These are phyloP conservation scores for Aspergillus nanangensis DNA, from an alignment of 495 filamentous ascomycete genomes.

Conservation along the genomic window DNA sequence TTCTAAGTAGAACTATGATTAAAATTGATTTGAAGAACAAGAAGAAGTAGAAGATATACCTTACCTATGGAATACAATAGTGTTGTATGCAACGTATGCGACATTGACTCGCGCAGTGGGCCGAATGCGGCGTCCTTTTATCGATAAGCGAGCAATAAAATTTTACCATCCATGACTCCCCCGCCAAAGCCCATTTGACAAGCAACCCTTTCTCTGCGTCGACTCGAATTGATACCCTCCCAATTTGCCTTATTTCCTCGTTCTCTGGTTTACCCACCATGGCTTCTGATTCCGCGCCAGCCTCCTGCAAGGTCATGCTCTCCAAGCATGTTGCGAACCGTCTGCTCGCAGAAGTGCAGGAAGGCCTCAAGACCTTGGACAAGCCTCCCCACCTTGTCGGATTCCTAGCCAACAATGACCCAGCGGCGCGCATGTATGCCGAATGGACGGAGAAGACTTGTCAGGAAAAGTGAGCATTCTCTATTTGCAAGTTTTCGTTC, in stretches of 20 bases:
- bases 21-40: no score
- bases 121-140: constrained; percentile 39
- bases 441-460: constrained; percentile 97
- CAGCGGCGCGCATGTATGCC: constrained; percentile 86
- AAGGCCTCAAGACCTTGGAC: constrained; percentile 64
- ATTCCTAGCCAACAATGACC: constrained; percentile 88
- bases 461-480: constrained; percentile 73
- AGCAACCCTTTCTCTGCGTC: constrained; percentile 10
- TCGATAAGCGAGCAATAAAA: constrained; percentile 42
- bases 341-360: constrained; percentile 71
- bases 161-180: constrained; percentile 21
- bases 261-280: constrained; percentile 17
- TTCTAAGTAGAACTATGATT: no score
- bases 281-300: constrained; percentile 32
- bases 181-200: constrained; percentile 14
- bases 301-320: constrained; percentile 87
- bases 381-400: constrained; percentile 75
- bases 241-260: constrained; percentile 2
- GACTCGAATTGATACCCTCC: no score
- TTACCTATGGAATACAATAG: no score
- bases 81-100: neutral
- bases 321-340: constrained; percentile 77
- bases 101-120: constrained; percentile 5
- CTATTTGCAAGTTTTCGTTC: constrained; percentile 3
- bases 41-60: no score